Evolutionary conservation across 1,284 basidiomycete species (phyloP).

Genomic region (Hemileia vastatrix): DNA sequence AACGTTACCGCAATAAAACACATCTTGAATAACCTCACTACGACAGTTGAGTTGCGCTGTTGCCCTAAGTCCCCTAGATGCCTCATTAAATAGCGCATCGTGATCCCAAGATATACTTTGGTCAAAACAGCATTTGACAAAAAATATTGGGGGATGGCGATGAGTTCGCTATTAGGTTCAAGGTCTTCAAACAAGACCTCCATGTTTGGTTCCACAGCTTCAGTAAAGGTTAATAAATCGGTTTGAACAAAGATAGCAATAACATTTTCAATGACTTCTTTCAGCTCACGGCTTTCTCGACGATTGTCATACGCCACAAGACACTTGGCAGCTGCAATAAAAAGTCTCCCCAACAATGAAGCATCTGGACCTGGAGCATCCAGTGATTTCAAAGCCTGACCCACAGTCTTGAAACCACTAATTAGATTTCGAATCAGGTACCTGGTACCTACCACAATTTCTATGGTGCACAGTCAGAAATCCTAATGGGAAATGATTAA

Average conservation of each 20-base stretch:
- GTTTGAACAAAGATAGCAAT: constrained; percentile 67
- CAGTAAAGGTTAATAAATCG: constrained; percentile 82
- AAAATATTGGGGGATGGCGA: constrained; percentile 79
- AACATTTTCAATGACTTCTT: constrained; percentile 79
- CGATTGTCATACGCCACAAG: constrained; percentile 71
- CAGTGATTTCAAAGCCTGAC: constrained; percentile 55
- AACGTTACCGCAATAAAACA: constrained; percentile 80
- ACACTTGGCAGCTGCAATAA: constrained; percentile 73
- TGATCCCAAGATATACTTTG: constrained; percentile 81
- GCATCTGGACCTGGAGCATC: constrained; percentile 73
- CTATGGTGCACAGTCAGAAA: constrained; percentile 1
- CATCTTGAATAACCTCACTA: constrained; percentile 90
- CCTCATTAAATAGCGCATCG: constrained; percentile 76
- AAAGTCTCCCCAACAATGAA: constrained; percentile 74
- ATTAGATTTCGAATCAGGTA: constrained; percentile 78
- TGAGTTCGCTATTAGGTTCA: constrained; percentile 60
- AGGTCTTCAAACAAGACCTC: constrained; percentile 73
- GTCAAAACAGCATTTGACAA: constrained; percentile 74
- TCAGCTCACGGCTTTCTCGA: constrained; percentile 65
- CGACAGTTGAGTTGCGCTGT: constrained; percentile 70
- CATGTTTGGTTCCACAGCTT: constrained; percentile 82
- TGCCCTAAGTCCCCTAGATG: constrained; percentile 75
- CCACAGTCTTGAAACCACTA: constrained; percentile 74
- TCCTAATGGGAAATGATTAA: constrained; percentile 10
- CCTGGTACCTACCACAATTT: constrained; percentile 58